Conservation (phyloP, 176 grass and related monocot species). For the Oryza longistaminata region DNA sequence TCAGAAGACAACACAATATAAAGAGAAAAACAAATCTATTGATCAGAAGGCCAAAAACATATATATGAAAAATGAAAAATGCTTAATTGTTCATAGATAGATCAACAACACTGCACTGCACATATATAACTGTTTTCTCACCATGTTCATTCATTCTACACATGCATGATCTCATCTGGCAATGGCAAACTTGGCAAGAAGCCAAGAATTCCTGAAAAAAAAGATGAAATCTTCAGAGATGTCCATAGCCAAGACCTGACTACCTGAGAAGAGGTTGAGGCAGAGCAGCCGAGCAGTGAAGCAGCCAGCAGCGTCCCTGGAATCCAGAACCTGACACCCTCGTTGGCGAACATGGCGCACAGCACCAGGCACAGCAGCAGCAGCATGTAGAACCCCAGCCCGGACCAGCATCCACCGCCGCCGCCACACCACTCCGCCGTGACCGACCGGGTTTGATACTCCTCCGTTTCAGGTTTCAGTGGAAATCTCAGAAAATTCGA, state of each 20-base stretch:
- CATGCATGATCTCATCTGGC: neutral
- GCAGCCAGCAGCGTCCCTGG: conserved; percentile 41
- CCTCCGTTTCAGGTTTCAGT: too few relatives aligned
- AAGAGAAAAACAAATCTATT: neutral
- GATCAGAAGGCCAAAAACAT: neutral
- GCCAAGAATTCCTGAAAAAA: neutral
- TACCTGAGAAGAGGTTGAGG: conserved; percentile 59
- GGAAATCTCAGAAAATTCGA: too few relatives aligned
- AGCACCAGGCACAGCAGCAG: conserved; percentile 58
- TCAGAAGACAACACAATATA: neutral
- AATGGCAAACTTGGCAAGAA: neutral
- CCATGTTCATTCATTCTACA: neutral
- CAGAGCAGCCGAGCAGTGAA: conserved; percentile 46
- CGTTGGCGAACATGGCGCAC: conserved; percentile 56
- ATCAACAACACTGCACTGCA: neutral
- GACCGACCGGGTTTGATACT: neutral
- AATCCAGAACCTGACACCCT: conserved; percentile 61
- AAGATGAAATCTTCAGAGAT: conserved; percentile 18
- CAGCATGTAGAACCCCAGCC: conserved; percentile 68
- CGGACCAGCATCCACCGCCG: neutral
- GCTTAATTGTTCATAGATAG: neutral
- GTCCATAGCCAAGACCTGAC: conserved; percentile 42
- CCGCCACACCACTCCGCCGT: conserved; percentile 10
- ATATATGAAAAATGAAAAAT: neutral
- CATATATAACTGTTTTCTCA: neutral